phyloP scores from a whole-genome alignment of 768 basidiomycete species.

The Pisolithus marmoratus region DNA sequence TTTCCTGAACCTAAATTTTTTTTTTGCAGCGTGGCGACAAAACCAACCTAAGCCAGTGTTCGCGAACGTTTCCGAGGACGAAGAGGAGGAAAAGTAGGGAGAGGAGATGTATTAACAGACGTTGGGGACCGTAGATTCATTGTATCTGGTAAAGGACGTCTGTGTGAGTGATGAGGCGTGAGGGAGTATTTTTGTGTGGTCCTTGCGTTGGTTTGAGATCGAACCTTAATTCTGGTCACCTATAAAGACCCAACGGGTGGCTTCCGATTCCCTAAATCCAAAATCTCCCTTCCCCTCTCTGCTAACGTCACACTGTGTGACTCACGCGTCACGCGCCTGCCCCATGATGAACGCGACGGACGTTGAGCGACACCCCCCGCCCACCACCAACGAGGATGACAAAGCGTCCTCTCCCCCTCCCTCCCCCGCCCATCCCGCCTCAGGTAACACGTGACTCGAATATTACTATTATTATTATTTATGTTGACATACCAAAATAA shows the following conservation, averaged over 20 bases:
- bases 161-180: constrained; percentile 24
- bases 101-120: constrained; percentile 11
- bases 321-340: constrained; percentile 59
- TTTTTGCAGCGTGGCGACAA: constrained; percentile 70
- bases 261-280: constrained; percentile 62
- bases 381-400: constrained; percentile 25
- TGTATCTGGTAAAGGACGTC: constrained; percentile 6
- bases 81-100: constrained; percentile 52
- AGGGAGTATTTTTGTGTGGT: constrained; percentile 44
- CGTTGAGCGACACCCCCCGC: constrained; percentile 24
- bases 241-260: constrained; percentile 79
- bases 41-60: constrained; percentile 89
- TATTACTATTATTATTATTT: constrained; percentile 15
- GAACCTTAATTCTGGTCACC: constrained; percentile 77
- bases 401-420: constrained; percentile 15
- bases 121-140: constrained; percentile 5
- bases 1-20: constrained; percentile 29
- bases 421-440: constrained; percentile 19
- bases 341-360: constrained; percentile 56
- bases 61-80: constrained; percentile 49
- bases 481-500: constrained; percentile 35
- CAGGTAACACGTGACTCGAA: constrained; percentile 37
- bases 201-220: constrained; percentile 70
- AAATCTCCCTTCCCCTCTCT: constrained; percentile 48
- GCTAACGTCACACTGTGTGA: constrained; percentile 56